These are phyloP conservation scores for Ogataea nakhonphanomensis DNA, from an alignment of 805 yeast genomes.

Conservation along the genomic window DNA sequence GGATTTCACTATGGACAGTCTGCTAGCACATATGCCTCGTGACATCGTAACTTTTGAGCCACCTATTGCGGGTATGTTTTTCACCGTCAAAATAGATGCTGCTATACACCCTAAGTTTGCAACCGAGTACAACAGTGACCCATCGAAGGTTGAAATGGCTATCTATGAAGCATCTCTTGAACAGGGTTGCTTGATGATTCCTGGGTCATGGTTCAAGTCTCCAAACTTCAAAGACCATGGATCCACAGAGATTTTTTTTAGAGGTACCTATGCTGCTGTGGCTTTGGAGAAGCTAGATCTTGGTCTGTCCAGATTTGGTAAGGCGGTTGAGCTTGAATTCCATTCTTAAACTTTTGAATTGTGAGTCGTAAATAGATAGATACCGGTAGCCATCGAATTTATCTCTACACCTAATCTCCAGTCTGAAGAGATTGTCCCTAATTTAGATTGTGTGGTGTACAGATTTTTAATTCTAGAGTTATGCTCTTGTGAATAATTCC, in stretches of 20 bases:
- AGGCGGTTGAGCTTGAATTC: constrained; percentile 57
- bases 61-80: constrained; percentile 88
- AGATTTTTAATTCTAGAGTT: constrained; percentile 47
- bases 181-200: constrained; percentile 68
- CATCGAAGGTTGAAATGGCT: constrained; percentile 59
- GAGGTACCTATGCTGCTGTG: constrained; percentile 89
- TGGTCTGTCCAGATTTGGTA: constrained; percentile 68
- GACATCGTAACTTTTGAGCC: constrained; percentile 42
- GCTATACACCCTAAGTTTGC: constrained; percentile 73
- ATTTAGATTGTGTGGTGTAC: too few relatives aligned
- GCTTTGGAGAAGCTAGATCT: constrained; percentile 57
- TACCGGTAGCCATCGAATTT: too few relatives aligned
- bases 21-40: constrained; percentile 55
- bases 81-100: constrained; percentile 71
- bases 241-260: constrained; percentile 58
- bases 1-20: constrained; percentile 78
- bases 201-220: constrained; percentile 78
- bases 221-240: constrained; percentile 46
- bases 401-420: too few relatives aligned
- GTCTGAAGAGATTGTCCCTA: too few relatives aligned
- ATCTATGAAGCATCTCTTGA: constrained; percentile 59
- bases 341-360: constrained; percentile 23
- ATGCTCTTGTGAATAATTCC: neutral
- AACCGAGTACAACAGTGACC: constrained; percentile 54
- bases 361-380: too few relatives aligned